Base-by-base conservation (phyloP, 148 eudicot genomes). In the Amaranthus hypochondriacus region DNA sequence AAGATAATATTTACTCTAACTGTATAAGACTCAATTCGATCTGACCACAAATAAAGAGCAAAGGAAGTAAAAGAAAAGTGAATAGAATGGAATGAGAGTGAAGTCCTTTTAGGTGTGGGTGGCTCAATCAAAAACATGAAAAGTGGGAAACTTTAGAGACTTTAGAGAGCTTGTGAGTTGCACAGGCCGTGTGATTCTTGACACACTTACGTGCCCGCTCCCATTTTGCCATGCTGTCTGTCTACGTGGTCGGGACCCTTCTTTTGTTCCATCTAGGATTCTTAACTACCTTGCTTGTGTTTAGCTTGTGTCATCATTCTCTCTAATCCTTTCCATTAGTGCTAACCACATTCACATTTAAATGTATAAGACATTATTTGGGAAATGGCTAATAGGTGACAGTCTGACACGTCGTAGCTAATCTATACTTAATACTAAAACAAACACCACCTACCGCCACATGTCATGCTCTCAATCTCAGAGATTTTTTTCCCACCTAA, bases 151-250 rank as follows among this genome's bases (percentile, higher is more conserved):
- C 9, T 72, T 72, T 72, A 4, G 11, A 39, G 21, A 49, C 15
- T 77, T 77, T 65, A 8, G 5, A 2, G 56, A 51, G 64, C 79
- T 64, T 80, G 78, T 49, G 82, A 53, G 2, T 4, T 12, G 75
- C 82, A 66, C 79, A 43, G 71, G 82, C 78, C 8, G 71, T 49
- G 15, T 3, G 48, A 13, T 46, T 21, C 65, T 14, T 74, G 66
- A 4, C 82, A 80, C 82, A 75, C 82, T 79, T 75, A 52, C 50
- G 44, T 54, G 28, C n/a, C 62, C 68, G 52, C 75, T 77, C 48
- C 15, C 0, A 15, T 2, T 1, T 44, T 56, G 78, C 78, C 82
- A 79, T 56, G 75, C 78, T 79, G 77, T 5, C 39, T 54, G 13
- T 39, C 64, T 69, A 74, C 68, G 69, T 68, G 53, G 57, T 8